Percentiles rank a stretch among this genome's conserved stretches.
These are phyloP conservation scores for Volvariella surrecta DNA, from an alignment of 1,284 basidiomycete species.

Conservation along the genomic window DNA sequence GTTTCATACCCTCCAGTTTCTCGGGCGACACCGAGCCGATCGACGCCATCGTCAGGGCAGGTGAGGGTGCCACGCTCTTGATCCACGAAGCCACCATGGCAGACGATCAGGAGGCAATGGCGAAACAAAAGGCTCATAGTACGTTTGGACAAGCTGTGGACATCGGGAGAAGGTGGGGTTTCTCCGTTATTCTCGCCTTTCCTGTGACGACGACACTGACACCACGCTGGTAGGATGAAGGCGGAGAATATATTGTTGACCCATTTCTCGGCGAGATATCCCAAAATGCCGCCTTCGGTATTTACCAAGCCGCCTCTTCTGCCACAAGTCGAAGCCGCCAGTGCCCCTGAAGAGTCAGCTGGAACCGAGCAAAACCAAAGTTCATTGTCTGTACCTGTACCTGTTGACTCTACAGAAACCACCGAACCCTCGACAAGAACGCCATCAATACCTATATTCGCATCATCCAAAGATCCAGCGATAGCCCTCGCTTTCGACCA, in stretches of 20 bases:
- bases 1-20: no score
- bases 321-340: no score
- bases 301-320: neutral
- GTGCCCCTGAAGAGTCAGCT: no score
- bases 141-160: slow-evolving; percentile 85
- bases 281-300: slow-evolving; percentile 61
- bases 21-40: slow-evolving; percentile 89
- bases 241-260: slow-evolving; percentile 82
- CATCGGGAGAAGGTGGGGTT: slow-evolving; percentile 56
- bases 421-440: no score
- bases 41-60: slow-evolving; percentile 58
- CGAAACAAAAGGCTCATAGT: slow-evolving; percentile 76
- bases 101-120: slow-evolving; percentile 68
- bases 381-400: no score
- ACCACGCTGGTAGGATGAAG: slow-evolving; percentile 52
- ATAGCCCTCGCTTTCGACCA: slow-evolving; percentile 81
- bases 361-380: no score
- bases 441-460: no score
- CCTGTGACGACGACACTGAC: slow-evolving; percentile 1
- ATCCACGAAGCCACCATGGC: slow-evolving; percentile 94
- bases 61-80: slow-evolving; percentile 66
- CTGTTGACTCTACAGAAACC: no score
- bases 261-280: slow-evolving; percentile 94
- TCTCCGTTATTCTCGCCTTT: neutral
- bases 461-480: slow-evolving; percentile 29